Base-by-base conservation (phyloP, 805 yeast genomes). In the Saccharomycopsis schoenii region DNA sequence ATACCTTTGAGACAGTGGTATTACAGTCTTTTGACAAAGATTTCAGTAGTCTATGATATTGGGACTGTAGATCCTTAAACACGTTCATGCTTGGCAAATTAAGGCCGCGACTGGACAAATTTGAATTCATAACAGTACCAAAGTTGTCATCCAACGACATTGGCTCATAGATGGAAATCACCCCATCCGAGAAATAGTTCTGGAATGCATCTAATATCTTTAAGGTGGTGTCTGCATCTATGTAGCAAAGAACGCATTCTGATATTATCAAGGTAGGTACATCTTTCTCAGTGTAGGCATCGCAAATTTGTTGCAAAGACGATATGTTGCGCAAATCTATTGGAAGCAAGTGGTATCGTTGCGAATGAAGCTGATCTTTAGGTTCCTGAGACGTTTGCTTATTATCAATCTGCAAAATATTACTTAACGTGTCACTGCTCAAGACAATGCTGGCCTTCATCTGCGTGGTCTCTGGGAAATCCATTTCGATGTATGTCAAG, bases 191-290 rank as follows among this genome's bases (percentile, higher is more conserved):
- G 40, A 80, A 67, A n/a, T 56, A 39, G 0, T 62, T 55, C 3
- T 66, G 67, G 72, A 85, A 78, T 67, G 76, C 78, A 1, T 68
- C 58, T 3, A 88, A 63, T 2, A 85, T 77, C 1, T 66, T 56
- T 39, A 71, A 68, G 25, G 86, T 79, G 24, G 78, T 80, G 12
- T 73, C 73, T 0, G 85, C 83, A 3, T 79, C 74, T 63, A 87
- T 67, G 68, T 88, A 88, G 68, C 96, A 88, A 41, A 88, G 73
- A 41, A 89, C 89, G 72, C 94, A 88, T 69, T 88, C 96, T 64
- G 89, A 82, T 19, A 88, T 69, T 1, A 88, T 71, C 15, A 88
- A 67, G 0, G 94, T 87, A 9, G 89, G 88, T 2, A 71, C 43
- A 1, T 67, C 47, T 10, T 66, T 58, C 62, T 77, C 74, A 40